Evolutionary conservation across 1,139 yeast species (phyloP).

Genomic region (Saccharomycopsis crataegensis): DNA sequence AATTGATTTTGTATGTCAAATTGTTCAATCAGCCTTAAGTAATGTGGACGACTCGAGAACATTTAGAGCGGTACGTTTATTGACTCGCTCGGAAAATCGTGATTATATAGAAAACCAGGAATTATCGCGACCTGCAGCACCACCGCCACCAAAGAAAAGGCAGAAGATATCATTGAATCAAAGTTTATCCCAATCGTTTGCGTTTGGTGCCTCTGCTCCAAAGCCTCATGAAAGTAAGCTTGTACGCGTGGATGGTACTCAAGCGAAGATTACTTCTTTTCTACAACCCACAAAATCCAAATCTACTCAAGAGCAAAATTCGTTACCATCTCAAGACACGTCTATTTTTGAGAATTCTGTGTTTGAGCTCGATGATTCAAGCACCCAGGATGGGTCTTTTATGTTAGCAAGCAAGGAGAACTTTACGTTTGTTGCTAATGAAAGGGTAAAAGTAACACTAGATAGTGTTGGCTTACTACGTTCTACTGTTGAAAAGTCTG

Average conservation of each 20-base stretch:
- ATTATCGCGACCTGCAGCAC: neutral
- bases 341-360: neutral
- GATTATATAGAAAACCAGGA: neutral
- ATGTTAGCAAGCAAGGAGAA: neutral
- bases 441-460: constrained; percentile 37
- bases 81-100: constrained; percentile 21
- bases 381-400: neutral
- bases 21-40: constrained; percentile 44
- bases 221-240: constrained; percentile 48
- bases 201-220: constrained; percentile 24
- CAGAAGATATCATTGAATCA: constrained; percentile 6
- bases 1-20: constrained; percentile 47
- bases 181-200: constrained; percentile 6
- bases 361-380: neutral
- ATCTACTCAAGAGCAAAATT: neutral
- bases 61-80: constrained; percentile 57
- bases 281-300: constrained; percentile 20
- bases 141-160: constrained; percentile 1
- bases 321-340: neutral
- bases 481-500: constrained; percentile 38
- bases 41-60: constrained; percentile 63
- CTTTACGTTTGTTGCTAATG: constrained; percentile 21
- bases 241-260: constrained; percentile 53
- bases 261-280: constrained; percentile 47
- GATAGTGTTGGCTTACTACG: constrained; percentile 53